A percentile compares a stretch with the other conserved stretches of the same genome.
phyloP scores from a whole-genome alignment of 148 eudicot species.

The Vaccinium myrtillus region DNA sequence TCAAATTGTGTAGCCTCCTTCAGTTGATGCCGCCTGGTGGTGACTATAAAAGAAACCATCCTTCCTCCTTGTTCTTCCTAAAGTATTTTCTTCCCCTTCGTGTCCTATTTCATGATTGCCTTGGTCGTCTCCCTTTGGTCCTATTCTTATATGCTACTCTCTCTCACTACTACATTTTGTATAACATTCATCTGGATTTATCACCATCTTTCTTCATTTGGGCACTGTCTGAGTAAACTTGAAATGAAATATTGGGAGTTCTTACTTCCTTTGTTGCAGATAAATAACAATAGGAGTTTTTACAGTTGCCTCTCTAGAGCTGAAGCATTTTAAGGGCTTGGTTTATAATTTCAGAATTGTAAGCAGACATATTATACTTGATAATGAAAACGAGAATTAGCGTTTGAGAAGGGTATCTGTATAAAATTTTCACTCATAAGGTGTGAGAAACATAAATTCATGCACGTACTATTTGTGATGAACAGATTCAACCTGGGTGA shows the following conservation, averaged over 20 bases:
- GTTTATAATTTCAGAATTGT: not conserved
- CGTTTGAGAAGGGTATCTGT: not conserved
- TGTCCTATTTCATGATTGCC: not conserved
- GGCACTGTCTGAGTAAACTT: not conserved
- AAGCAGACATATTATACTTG: not conserved
- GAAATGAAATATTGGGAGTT: not conserved
- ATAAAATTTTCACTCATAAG: not conserved
- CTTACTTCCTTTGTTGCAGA: not conserved
- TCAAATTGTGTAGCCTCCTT: not conserved
- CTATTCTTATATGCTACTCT: not conserved
- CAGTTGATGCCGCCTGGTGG: not conserved
- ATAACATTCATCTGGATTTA: not conserved
- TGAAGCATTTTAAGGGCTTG: not conserved
- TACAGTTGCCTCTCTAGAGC: not conserved
- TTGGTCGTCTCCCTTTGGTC: not conserved
- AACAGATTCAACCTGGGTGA: not conserved
- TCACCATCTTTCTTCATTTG: not conserved
- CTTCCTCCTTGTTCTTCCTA: not conserved
- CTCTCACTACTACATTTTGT: not conserved
- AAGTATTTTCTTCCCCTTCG: not conserved
- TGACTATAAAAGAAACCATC: not conserved
- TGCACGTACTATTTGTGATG: not conserved
- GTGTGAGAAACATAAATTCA: not conserved
- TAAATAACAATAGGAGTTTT: not conserved
- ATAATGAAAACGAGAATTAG: not conserved